Evolutionary conservation across 257 asterid species (phyloP).

Genomic region (Schizonepeta tenuifolia): DNA sequence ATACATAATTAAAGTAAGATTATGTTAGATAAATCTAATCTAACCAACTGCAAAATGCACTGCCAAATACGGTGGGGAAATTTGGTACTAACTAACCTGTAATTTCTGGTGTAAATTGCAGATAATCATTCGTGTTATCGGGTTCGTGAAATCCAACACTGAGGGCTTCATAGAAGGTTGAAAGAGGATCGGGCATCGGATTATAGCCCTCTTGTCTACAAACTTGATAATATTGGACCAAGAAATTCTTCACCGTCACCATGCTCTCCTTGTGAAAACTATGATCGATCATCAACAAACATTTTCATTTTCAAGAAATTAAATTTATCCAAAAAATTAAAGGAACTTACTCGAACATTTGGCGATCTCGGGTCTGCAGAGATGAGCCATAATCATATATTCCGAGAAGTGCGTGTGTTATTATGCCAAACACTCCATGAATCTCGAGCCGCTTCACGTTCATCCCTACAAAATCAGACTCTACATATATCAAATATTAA

Average conservation of each 20-base stretch:
- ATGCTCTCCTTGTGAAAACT: constrained; percentile 58
- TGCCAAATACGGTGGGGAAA: no score
- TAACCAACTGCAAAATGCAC: no score
- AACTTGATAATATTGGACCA: constrained; percentile 62
- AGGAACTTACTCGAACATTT: constrained; percentile 59
- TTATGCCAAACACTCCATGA: constrained; percentile 74
- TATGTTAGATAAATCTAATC: neutral
- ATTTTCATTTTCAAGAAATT: no score
- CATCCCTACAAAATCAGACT: constrained; percentile 39
- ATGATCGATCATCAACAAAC: neutral
- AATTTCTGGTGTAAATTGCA: constrained; percentile 39
- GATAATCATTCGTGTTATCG: constrained; percentile 24
- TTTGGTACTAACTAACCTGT: constrained; percentile 35
- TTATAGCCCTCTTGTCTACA: constrained; percentile 64
- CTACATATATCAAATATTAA: neutral
- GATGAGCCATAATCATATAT: constrained; percentile 38
- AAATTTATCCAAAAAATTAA: neutral
- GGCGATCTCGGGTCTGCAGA: constrained; percentile 41
- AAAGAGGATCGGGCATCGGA: constrained; percentile 61
- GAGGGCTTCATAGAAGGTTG: constrained; percentile 63
- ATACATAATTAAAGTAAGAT: neutral
- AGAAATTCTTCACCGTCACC: constrained; percentile 56
- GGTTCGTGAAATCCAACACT: constrained; percentile 51
- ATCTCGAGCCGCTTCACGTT: constrained; percentile 59
- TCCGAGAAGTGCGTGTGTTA: constrained; percentile 64